These are phyloP conservation scores for Grosmannia serpens DNA, from an alignment of 2,329 filamentous ascomycete species.

Conservation along the genomic window DNA sequence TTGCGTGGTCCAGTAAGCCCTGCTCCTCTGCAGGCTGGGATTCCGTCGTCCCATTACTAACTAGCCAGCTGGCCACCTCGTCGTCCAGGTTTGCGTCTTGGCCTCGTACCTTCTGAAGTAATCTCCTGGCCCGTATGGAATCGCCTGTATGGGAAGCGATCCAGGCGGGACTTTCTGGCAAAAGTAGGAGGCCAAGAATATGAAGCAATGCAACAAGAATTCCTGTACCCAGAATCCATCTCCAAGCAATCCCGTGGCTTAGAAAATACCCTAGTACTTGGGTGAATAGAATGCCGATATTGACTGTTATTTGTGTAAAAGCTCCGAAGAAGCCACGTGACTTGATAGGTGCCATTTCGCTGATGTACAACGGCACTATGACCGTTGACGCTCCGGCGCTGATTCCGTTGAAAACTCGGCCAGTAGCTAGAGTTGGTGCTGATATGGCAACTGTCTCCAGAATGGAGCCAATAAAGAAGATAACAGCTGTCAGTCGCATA, in stretches of 20 bases:
- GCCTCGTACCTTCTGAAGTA: constrained; percentile 67
- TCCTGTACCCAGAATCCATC: constrained; percentile 68
- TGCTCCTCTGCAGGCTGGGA: constrained; percentile 49
- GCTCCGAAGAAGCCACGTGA: constrained; percentile 69
- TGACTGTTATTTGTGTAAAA: constrained; percentile 89
- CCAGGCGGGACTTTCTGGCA: constrained; percentile 84
- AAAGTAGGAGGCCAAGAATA: constrained; percentile 56
- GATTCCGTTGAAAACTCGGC: constrained; percentile 68
- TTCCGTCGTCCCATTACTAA: constrained; percentile 25
- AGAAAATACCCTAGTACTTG: constrained; percentile 82
- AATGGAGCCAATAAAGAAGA: constrained; percentile 65
- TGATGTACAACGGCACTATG: constrained; percentile 88
- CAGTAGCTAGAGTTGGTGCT: constrained; percentile 57
- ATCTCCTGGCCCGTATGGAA: constrained; percentile 48
- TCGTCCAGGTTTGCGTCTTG: constrained; percentile 54
- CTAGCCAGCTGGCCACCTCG: constrained; percentile 56
- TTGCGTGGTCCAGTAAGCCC: constrained; percentile 44
- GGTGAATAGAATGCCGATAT: constrained; percentile 74
- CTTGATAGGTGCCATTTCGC: constrained; percentile 69
- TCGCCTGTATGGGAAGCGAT: constrained; percentile 55
- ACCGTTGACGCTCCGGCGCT: constrained; percentile 85
- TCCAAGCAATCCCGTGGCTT: constrained; percentile 69
- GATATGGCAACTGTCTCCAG: constrained; percentile 62
- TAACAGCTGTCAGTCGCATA: constrained; percentile 65
- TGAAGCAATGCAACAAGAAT: constrained; percentile 58